Percentiles rank a stretch among this genome's conserved stretches.
Conservation (phyloP, 192 early-diverging fungal genomes). For the Phlyctochytrium bullatum region DNA sequence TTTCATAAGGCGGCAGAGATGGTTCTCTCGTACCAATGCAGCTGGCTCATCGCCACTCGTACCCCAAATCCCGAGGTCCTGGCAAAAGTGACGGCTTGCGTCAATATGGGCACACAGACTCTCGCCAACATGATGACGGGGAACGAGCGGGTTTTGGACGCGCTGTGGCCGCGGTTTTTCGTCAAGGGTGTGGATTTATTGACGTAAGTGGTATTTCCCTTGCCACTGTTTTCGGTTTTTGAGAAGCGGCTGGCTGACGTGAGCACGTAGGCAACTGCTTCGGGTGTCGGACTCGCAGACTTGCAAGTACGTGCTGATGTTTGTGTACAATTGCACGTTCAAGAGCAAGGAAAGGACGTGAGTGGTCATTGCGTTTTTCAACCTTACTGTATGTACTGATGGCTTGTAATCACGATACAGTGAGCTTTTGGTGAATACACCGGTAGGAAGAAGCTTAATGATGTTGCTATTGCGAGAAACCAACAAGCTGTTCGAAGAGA, state of each 20-base stretch:
- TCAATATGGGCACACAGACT: constrained; percentile 47
- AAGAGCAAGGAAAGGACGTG: constrained; percentile 34
- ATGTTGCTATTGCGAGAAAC: background rate
- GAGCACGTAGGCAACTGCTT: constrained; percentile 30
- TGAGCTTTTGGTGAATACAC: constrained; percentile 18
- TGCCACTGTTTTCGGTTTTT: background rate
- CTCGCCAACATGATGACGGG: constrained; percentile 53
- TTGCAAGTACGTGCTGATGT: constrained; percentile 37
- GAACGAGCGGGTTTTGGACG: constrained; percentile 41
- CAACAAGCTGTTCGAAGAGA: background rate
- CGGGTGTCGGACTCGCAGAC: constrained; percentile 24
- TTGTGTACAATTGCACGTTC: constrained; percentile 42
- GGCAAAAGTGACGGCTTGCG: constrained; percentile 24
- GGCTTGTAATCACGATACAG: constrained; percentile 11
- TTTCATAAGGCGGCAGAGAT: constrained; percentile 37
- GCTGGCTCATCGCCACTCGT: constrained; percentile 34
- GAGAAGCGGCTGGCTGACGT: too few species aligned
- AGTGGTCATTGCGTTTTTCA: background rate
- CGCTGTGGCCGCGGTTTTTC: constrained; percentile 45
- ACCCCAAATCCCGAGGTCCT: constrained; percentile 31
- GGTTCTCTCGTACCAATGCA: constrained; percentile 36
- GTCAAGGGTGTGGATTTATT: constrained; percentile 35
- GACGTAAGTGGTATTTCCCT: constrained; percentile 18
- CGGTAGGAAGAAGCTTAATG: constrained; percentile 9
- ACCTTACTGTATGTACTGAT: background rate